Base-by-base conservation (phyloP, 306 rosid species). In the Prinsepia uniflora region DNA sequence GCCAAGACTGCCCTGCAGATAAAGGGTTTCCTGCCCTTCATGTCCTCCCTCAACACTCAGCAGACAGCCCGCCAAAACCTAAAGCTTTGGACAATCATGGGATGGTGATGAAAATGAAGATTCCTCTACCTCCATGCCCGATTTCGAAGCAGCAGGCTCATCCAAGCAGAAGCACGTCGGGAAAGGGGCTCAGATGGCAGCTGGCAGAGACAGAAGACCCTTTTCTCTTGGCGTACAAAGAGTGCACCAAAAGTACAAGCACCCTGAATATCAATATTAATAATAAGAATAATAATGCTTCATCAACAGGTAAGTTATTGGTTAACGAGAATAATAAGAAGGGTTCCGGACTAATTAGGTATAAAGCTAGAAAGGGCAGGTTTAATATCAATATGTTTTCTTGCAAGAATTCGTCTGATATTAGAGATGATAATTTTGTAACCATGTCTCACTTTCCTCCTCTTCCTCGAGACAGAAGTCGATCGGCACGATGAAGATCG, bases 141-240 rank as follows among this genome's bases (percentile, higher is more conserved):
- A 41, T 58, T 17, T 57, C 54, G 3, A 74, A 65, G 36, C 36
- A 30, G 36, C 36, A 30, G 64, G 82, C 71, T 8, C 36, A 30
- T 30, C 80, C 84, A 5, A 59, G 62, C 2, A 85, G 90, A 82
- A 87, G 90, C 80, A 39, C 50, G 67, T 92, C 92, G 0, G 78
- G 73, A 47, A 92, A 90, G 79, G 88, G 88, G 6, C 63, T 74
- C 5, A 72, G 71, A 48, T 71, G 80, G 78, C 83, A 88, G 17
- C 36, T 30, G 36, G 83, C 87, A 22, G 98, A 90, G 34, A 83
- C 87, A 24, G 98, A 93, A 24, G 98, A 93, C 75, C 98, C 98
- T 70, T 93, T 93, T 78, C 90, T 90, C 45, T 56, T 82, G 63
- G 98, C 98, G 1, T 88, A 76, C 80, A 90, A 85, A 63, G 88